phyloP scores from a whole-genome alignment of 2,329 filamentous ascomycete genomes.

The Trematosphaeria pertusa region DNA sequence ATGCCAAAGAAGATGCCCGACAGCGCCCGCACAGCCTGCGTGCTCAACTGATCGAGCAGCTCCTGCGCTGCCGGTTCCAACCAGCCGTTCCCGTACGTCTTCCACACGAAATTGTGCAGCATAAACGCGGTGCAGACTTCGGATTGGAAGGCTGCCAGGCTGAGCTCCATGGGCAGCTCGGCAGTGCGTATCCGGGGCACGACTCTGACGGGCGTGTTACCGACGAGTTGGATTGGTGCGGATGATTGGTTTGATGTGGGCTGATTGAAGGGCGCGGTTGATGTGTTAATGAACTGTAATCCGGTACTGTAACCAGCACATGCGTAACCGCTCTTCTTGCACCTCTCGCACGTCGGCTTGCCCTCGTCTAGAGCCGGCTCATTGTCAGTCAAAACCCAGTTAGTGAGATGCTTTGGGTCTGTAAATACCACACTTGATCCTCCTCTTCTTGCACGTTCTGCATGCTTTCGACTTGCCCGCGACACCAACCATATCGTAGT shows the following conservation, averaged over 20 bases:
- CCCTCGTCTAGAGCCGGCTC: slow-evolving; percentile 20
- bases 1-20: slow-evolving; percentile 17
- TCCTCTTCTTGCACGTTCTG: slow-evolving; percentile 13
- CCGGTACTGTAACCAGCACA: slow-evolving; percentile 20
- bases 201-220: slow-evolving; percentile 3
- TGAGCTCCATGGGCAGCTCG: slow-evolving; percentile 12
- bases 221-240: not conserved
- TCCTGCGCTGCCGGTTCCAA: slow-evolving; percentile 17
- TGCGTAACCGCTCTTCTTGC: slow-evolving; percentile 19
- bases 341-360: slow-evolving; percentile 19
- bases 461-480: slow-evolving; percentile 17
- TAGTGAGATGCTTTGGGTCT: not conserved
- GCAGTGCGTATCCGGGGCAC: slow-evolving; percentile 9
- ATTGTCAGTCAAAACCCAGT: no score
- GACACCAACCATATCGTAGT: slow-evolving; percentile 13
- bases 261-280: slow-evolving; percentile 6
- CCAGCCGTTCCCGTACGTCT: slow-evolving; percentile 20
- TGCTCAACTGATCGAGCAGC: slow-evolving; percentile 12
- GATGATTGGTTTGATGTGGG: not conserved
- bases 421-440: slow-evolving; percentile 14
- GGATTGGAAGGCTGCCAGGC: slow-evolving; percentile 15
- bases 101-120: slow-evolving; percentile 21
- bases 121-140: slow-evolving; percentile 21
- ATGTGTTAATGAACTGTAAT: slow-evolving; percentile 18
- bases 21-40: slow-evolving; percentile 14